A percentile compares a stretch with the other conserved stretches of the same genome.
These are phyloP conservation scores for Linum trigynum DNA, from an alignment of 345 rosid genomes.

Conservation along the genomic window DNA sequence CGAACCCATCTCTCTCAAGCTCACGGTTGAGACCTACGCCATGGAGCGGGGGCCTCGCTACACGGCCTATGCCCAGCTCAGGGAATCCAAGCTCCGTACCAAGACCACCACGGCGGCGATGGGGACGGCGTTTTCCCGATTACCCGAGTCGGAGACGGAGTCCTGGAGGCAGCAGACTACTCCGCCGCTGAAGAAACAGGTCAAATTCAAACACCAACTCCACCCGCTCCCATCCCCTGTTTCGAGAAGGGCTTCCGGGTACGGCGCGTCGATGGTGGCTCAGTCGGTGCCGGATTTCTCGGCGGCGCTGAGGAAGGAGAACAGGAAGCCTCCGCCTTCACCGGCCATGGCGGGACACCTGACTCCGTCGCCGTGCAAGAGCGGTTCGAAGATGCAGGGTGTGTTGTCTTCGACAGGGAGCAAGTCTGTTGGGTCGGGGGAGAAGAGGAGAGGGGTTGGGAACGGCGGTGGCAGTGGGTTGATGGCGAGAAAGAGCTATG, in stretches of 20 bases:
- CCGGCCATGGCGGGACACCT: slow-evolving; percentile 15
- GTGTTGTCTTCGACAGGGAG: slow-evolving; percentile 49
- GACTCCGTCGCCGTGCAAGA: slow-evolving; percentile 43
- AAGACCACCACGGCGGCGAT: slow-evolving; percentile 7
- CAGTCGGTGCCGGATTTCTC: slow-evolving; percentile 79
- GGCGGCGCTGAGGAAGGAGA: slow-evolving; percentile 59
- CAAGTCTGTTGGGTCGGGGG: slow-evolving; percentile 57
- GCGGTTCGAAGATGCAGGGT: slow-evolving; percentile 27
- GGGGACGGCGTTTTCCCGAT: neutral
- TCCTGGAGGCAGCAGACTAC: slow-evolving; percentile 14
- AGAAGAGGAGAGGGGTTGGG: slow-evolving; percentile 28
- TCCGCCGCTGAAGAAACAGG: slow-evolving; percentile 50
- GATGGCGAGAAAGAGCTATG: slow-evolving; percentile 56
- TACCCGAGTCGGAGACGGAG: neutral
- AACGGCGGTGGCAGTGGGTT: slow-evolving; percentile 9
- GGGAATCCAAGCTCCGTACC: slow-evolving; percentile 55
- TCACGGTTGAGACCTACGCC: slow-evolving; percentile 33
- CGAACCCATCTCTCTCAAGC: slow-evolving; percentile 30
- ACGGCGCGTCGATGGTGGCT: slow-evolving; percentile 25
- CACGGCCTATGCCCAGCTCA: slow-evolving; percentile 50
- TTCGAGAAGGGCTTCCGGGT: slow-evolving; percentile 10
- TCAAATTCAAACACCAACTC: slow-evolving; percentile 36
- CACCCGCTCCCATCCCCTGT: neutral
- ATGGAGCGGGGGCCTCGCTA: slow-evolving; percentile 87
- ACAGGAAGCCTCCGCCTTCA: slow-evolving; percentile 38